Evolutionary conservation across 495 filamentous ascomycete species (phyloP).

Genomic region (Neurospora sp.): DNA sequence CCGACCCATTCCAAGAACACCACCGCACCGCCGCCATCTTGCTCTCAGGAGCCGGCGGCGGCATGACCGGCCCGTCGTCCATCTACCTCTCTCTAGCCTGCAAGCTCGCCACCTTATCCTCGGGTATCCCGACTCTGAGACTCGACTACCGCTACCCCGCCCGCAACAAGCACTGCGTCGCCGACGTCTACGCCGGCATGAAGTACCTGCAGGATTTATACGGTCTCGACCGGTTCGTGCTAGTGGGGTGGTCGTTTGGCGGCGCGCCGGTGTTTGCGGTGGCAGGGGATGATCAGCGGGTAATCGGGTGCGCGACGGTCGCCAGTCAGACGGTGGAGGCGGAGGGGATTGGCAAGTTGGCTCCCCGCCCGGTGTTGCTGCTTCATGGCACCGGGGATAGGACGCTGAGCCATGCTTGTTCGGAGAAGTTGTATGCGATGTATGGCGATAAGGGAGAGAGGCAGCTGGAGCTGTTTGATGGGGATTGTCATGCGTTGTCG

Average conservation of each 20-base stretch:
- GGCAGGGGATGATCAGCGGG: conserved; percentile 22
- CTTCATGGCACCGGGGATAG: conserved; percentile 31
- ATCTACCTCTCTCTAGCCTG: conserved; percentile 33
- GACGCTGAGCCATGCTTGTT: conserved; percentile 22
- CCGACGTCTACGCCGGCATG: conserved; percentile 30
- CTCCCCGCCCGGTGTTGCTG: conserved; percentile 26
- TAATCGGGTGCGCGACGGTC: conserved; percentile 30
- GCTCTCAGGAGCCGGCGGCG: conserved; percentile 36
- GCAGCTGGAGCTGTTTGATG: conserved; percentile 30
- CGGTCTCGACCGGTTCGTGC: conserved; percentile 24
- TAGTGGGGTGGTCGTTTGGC: conserved; percentile 40
- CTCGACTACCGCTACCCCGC: conserved; percentile 36
- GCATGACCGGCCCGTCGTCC: conserved; percentile 32
- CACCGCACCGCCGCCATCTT: conserved; percentile 29
- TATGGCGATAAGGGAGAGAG: conserved; percentile 26
- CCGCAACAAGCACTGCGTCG: conserved; percentile 21
- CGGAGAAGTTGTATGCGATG: conserved; percentile 25
- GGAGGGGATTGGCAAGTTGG: conserved; percentile 17
- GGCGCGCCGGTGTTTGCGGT: conserved; percentile 30
- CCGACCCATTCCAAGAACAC: neutral
- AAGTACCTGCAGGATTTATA: conserved; percentile 26
- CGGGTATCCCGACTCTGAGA: conserved; percentile 28
- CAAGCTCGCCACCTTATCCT: conserved; percentile 29
- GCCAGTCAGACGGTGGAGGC: conserved; percentile 25
- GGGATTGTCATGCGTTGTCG: conserved; percentile 33